Evolutionary conservation across 306 rosid species (phyloP).

Genomic region (Vigna unguiculata): DNA sequence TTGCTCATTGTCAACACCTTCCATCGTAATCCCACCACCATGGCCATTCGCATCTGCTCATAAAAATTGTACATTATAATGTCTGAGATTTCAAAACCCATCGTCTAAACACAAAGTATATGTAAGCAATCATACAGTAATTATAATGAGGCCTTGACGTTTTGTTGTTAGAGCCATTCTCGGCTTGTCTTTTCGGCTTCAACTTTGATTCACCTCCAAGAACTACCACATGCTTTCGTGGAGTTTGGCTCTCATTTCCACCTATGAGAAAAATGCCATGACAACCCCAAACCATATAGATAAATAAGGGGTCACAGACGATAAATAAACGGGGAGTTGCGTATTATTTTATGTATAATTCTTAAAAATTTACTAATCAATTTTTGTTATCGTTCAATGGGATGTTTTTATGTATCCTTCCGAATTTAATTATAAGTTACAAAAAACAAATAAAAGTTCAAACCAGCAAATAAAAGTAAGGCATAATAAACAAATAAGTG

Average conservation of each 20-base stretch:
- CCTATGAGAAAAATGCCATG: conserved; percentile 48
- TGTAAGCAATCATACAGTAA: conserved; percentile 70
- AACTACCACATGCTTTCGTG: conserved; percentile 57
- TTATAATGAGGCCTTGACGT: conserved; percentile 59
- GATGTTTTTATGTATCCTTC: too few species aligned
- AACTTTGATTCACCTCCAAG: conserved; percentile 72
- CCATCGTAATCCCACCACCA: conserved; percentile 97
- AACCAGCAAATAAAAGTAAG: too few species aligned
- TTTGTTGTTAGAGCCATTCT: conserved; percentile 48
- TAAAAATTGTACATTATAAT: conserved; percentile 31
- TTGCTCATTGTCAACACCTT: conserved; percentile 85
- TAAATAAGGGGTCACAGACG: too few species aligned
- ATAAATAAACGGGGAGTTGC: too few species aligned
- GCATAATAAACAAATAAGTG: too few species aligned
- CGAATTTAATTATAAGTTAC: too few species aligned
- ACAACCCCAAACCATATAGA: neutral
- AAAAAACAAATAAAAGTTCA: too few species aligned
- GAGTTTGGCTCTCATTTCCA: conserved; percentile 45
- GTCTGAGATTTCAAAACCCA: conserved; percentile 17
- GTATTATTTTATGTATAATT: too few species aligned
- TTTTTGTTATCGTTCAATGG: too few species aligned
- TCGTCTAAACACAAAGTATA: conserved; percentile 1
- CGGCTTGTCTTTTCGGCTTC: conserved; percentile 51
- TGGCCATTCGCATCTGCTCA: conserved; percentile 80
- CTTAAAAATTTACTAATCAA: too few species aligned